Percentiles rank a stretch among this genome's conserved stretches.
Conservation (phyloP, 202 grass and related monocot genomes). For the Dendrocalamus latiflorus region DNA sequence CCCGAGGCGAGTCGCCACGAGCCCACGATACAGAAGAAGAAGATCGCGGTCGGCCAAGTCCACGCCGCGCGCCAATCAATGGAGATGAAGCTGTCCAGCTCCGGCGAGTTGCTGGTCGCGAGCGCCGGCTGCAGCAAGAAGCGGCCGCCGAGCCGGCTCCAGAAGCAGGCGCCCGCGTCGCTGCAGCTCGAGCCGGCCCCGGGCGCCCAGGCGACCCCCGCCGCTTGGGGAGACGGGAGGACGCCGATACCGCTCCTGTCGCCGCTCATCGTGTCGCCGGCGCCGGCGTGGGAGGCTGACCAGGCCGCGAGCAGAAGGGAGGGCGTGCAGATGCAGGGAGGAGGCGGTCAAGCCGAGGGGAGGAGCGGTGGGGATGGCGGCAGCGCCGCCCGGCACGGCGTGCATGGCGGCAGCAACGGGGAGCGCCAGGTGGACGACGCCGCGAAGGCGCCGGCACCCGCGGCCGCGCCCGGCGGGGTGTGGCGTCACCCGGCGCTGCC, state of each 20-base stretch:
- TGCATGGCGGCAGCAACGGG: background rate
- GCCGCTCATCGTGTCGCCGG: slow-evolving; percentile 41
- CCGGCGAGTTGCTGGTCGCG: background rate
- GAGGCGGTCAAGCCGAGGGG: background rate
- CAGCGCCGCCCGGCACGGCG: background rate
- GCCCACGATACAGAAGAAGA: background rate
- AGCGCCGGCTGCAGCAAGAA: slow-evolving; percentile 4
- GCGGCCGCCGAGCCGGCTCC: slow-evolving; percentile 45
- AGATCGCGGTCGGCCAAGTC: background rate
- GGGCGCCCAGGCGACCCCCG: background rate
- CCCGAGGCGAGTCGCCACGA: background rate
- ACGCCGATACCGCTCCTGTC: slow-evolving; percentile 57
- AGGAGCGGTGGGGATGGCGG: background rate
- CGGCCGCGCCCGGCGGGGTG: background rate
- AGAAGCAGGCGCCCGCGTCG: slow-evolving; percentile 59
- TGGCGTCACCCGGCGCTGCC: slow-evolving; percentile 59
- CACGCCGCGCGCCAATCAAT: background rate
- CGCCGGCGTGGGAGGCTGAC: slow-evolving; percentile 22
- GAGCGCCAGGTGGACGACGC: slow-evolving; percentile 17
- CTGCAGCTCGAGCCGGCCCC: slow-evolving; percentile 42
- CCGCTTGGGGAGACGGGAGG: slow-evolving; percentile 18
- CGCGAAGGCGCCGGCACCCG: background rate
- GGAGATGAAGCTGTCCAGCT: slow-evolving; percentile 33
- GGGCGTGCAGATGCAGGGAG: background rate
- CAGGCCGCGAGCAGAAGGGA: background rate